Evolutionary conservation across 257 asterid species (phyloP).

Genomic region (Solanum rostratum): DNA sequence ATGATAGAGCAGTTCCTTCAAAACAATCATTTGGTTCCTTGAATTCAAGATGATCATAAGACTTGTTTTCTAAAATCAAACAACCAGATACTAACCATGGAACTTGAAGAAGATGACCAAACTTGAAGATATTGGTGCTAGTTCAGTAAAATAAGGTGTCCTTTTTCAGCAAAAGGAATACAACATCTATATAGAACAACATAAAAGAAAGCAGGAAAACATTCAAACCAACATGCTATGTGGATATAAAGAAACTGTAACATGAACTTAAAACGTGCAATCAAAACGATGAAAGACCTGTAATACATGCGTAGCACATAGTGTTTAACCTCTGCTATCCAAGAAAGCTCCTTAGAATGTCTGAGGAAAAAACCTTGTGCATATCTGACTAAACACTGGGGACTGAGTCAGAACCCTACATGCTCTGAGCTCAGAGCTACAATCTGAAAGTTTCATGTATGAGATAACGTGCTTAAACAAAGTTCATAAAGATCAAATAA

Average conservation of each 20-base stretch:
- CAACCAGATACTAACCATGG: neutral
- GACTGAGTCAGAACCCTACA: neutral
- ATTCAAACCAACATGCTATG: neutral
- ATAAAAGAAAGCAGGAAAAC: neutral
- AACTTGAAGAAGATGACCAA: neutral
- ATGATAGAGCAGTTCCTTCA: neutral
- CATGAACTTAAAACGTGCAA: neutral
- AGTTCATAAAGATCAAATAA: neutral
- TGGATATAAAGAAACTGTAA: neutral
- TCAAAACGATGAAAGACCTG: neutral
- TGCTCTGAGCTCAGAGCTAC: neutral
- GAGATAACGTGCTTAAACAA: neutral
- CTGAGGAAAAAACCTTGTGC: neutral
- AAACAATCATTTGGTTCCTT: neutral
- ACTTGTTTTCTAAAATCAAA: neutral
- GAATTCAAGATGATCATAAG: neutral
- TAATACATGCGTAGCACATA: neutral
- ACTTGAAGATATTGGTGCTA: neutral
- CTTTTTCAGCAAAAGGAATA: neutral
- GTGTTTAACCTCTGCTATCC: neutral
- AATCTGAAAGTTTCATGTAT: neutral
- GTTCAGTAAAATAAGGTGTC: neutral
- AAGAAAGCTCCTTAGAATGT: neutral
- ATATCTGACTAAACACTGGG: neutral
- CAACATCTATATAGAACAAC: neutral